Evolutionary conservation across 257 asterid genomes (phyloP), one percentile per base, ranked within the genome.

Genomic region (Perilla frutescens): DNA sequence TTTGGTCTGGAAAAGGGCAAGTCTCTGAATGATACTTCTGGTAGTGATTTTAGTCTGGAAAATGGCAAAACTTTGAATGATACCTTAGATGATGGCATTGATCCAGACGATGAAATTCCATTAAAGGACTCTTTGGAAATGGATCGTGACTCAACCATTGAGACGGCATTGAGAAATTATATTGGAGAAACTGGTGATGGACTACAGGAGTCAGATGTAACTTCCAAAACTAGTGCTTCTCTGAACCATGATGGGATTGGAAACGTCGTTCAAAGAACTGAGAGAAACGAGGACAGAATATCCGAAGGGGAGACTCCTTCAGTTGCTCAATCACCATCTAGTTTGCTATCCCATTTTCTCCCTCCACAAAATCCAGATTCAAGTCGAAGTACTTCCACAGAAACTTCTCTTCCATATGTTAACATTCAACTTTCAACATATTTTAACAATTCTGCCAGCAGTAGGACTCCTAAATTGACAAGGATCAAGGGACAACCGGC

Each of bases 51-150:
- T 73, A 66, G 45, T 61, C 68, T 44, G 13, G 77, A 58, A 34
- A 68, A 67, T 45, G 58, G 54, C 13, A 48, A 45, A 26, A 49
- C 2, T 39, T 49, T 48, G 37, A 82, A 73, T 73, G 84, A 68
- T 48, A 63, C 66, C 12, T 57, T 61, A 12, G 76, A 77, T 65
- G 79, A 77, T 45, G 87, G 79, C 44, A 59, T 75, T 63, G 94
- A 89, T 70, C 91, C 92, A 1, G 94, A 91, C 72, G 91, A 87
- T 73, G 96, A 87, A 75, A 50, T 78, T 60, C 73, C 83, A 5
- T 81, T 84, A 37, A 77, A 76, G 63, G 93, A 84, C 66, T 73
- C 63, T 14, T 26, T 80, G 47, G 84, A 79, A 54, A 54, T 44
- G 36, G 75, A 61, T 76, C 71, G 70, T 56, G 80, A 73, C 70